Evolutionary conservation across 768 basidiomycete genomes (phyloP), one percentile per base, ranked within the genome.

Genomic region (Phylloporus rhodoxanthus): DNA sequence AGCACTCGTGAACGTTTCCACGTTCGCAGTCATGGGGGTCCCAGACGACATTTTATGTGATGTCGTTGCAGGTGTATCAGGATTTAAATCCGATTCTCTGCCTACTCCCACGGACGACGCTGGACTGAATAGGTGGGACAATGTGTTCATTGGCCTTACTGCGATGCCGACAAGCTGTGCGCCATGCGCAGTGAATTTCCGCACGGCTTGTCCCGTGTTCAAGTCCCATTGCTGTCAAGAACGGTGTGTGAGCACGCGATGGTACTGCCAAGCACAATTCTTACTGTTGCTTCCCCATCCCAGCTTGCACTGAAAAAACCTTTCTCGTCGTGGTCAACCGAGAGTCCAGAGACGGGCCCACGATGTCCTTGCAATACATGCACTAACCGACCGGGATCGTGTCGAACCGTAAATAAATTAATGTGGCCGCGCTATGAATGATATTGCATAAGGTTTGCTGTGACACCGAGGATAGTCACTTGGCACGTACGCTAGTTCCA

Each of bases 211-310:
- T 7, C 96, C 95, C 0, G 87, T 94, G 62, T 99, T 90, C 32
- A 99, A 78, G 69, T 98, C 95, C 95, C 96, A 98, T 81, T 97
- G 90, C 95, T 98, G 58, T 43, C 5, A 26, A 46, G 39, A 10
- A 28, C 50, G 28, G 34, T 49, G 32, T 51, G 57, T 47, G 52
- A 45, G 33, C 38, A 50, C 40, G 3, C 5, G 28, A 50, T 21
- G 8, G 19, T 4, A 29, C 33, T 38, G 48, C 47, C 32, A 4
- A 40, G 45, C 17, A 33, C 20, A 26, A 48, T 43, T 75, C 88
- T 66, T 65, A 92, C 93, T 39, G 82, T 75, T 13, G 90, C 85
- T 57, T 87, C 82, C 10, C 91, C 89, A 63, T 98, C 96, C 94
- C 95, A 97, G 17, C 91, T 85, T 5, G 90, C 93, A 62, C 91